Conservation (phyloP, 441 rosid genomes). For the Corymbia calophylla region DNA sequence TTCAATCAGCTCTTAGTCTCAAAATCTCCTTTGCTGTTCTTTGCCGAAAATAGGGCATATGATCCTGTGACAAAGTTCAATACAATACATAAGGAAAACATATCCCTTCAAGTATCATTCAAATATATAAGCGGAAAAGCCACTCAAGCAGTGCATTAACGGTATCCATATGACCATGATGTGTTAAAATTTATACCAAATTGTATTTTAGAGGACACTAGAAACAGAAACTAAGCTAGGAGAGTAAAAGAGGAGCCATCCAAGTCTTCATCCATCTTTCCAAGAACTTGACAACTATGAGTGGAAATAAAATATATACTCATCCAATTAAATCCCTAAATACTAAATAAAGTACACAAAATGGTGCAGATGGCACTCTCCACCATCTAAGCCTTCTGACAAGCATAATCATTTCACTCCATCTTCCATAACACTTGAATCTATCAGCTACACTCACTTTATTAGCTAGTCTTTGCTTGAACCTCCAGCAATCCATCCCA, state of each 20-base stretch:
- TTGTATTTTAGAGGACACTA: not conserved
- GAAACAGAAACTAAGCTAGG: not conserved
- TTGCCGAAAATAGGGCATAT: slow-evolving; percentile 78
- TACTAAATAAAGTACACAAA: not conserved
- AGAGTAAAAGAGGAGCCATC: not conserved
- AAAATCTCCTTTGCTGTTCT: slow-evolving; percentile 90
- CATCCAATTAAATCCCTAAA: not conserved
- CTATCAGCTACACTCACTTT: not conserved
- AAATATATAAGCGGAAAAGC: not conserved
- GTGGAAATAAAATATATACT: not conserved
- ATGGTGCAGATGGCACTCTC: not conserved
- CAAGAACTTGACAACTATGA: not conserved
- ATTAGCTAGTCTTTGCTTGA: not conserved
- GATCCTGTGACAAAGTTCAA: slow-evolving; percentile 21
- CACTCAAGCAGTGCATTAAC: not conserved
- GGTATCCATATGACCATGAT: not conserved
- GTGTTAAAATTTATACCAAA: not conserved
- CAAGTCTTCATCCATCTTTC: not conserved
- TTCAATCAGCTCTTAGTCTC: slow-evolving; percentile 65
- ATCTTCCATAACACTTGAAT: not conserved
- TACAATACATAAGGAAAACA: not conserved
- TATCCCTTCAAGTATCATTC: not conserved
- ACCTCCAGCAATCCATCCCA: not conserved
- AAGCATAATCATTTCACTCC: not conserved
- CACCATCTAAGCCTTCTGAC: not conserved